Conservation (phyloP, 2,329 filamentous ascomycete genomes). For the Scytalidium sp. region DNA sequence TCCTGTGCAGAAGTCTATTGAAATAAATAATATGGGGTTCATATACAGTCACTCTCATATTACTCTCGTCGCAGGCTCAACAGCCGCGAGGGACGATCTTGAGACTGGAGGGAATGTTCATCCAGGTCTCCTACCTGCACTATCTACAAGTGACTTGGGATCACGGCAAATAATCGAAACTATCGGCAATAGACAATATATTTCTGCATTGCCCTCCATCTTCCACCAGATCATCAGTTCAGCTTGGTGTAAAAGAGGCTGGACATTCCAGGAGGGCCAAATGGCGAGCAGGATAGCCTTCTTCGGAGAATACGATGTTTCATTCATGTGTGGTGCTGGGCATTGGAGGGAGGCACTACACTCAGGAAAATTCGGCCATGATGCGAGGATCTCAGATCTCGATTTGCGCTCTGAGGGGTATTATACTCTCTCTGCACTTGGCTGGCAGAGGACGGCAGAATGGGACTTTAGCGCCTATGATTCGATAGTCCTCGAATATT, state of each 20-base stretch:
- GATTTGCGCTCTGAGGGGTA: neutral
- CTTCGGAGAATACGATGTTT: constrained; percentile 2
- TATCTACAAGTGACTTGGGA: neutral
- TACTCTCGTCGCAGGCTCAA: constrained; percentile 3
- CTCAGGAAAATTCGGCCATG: constrained; percentile 3
- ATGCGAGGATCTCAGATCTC: neutral
- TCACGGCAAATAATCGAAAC: neutral
- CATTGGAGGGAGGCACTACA: constrained; percentile 1
- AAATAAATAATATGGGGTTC: constrained; percentile 4
- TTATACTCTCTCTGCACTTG: neutral
- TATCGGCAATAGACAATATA: neutral
- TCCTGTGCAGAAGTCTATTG: neutral
- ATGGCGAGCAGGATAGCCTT: constrained; percentile 1
- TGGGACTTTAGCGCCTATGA: constrained; percentile 3
- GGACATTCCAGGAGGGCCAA: constrained; percentile 3
- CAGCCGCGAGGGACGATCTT: no score
- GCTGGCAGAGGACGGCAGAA: neutral
- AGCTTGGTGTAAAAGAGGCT: neutral
- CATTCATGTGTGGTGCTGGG: constrained; percentile 1
- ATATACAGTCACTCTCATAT: neutral
- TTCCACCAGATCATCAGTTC: neutral
- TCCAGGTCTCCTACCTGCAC: no score
- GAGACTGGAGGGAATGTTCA: no score
- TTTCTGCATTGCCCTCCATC: neutral
- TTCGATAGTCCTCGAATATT: neutral